Percentiles rank a stretch among this genome's conserved stretches.
Conservation (phyloP, 129 eudicot genomes). For the Gnaphalium uliginosum region DNA sequence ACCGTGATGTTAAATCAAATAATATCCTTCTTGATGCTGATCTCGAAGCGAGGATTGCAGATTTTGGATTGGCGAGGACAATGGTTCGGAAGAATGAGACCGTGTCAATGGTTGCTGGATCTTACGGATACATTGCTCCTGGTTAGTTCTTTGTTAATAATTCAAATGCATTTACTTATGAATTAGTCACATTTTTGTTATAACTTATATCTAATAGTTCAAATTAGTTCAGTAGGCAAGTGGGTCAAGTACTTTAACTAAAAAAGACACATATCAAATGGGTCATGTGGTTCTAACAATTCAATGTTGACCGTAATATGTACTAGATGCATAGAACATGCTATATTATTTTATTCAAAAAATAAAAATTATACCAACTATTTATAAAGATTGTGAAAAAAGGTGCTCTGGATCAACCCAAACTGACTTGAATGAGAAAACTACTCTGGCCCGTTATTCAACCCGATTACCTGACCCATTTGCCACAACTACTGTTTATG, state of each 20-base stretch:
- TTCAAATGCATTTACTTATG: background rate
- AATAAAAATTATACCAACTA: background rate
- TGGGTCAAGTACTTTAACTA: background rate
- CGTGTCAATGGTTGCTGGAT: slow-evolving; percentile 76
- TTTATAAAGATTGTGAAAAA: background rate
- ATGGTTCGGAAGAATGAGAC: slow-evolving; percentile 65
- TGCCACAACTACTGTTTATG: too few relatives aligned
- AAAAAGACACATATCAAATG: background rate
- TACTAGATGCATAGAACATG: background rate
- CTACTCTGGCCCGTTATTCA: too few relatives aligned
- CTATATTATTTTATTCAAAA: background rate
- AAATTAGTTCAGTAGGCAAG: background rate
- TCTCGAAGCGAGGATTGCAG: slow-evolving; percentile 69
- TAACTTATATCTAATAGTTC: background rate
- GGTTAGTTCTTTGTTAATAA: slow-evolving; percentile 37
- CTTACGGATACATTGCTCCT: slow-evolving; percentile 74
- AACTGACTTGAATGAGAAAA: too few relatives aligned
- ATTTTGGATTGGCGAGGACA: slow-evolving; percentile 65
- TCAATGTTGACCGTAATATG: background rate
- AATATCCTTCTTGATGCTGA: slow-evolving; percentile 58
- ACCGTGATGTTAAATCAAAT: slow-evolving; percentile 66
- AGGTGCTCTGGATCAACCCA: too few relatives aligned
- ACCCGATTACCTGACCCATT: too few relatives aligned
- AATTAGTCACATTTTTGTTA: background rate
- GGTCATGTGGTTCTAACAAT: background rate